Base-by-base conservation (phyloP, 305 asterid species). In the Plantago rigida region DNA sequence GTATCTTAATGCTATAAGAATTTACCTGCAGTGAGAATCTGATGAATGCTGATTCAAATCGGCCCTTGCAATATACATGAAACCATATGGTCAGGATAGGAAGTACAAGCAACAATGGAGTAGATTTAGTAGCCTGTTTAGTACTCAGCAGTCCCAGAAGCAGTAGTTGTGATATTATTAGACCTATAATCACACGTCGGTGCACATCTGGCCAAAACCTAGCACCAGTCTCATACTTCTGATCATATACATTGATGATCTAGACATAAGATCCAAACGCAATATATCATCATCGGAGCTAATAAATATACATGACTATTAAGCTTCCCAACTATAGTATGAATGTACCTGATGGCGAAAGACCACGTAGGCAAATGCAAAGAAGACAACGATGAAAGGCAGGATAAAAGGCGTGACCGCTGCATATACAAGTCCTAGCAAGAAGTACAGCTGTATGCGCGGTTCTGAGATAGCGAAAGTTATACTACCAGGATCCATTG, bases 221-320 rank as follows among this genome's bases (percentile, higher is more conserved):
- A 34, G 94, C 98, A 15, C 69, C 96, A 46, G 90, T 92, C 75
- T 92, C 98, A 8, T 92, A 92, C 80, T 83, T 84, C 76, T 87
- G 99, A 63, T 87, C 87, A 24, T 89, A 92, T 14, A 92, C 99
- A 72, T 92, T 89, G 76, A 92, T 92, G 83, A 92, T 87, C 97
- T 92, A 73, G 77, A 79, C 56, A 71, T 34, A 59, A 70, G 55
- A 77, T 71, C 61, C 59, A 68, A 59, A 44, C 34, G 22, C 49
- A 17, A 58, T 55, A 47, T 47, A 41, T 31, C 13, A 44, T 70
- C 44, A 51, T 28, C 7, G 10, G 42, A 36, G 9, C 1, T 36
- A 36, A 52, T 52, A 26, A 11, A 53, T 9, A 24, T 5, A 4
- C 12, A 28, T n/a, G 11, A 42, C 19, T 3, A 3, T 26, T 0